A percentile compares a stretch with the other conserved stretches of the same genome.
These are phyloP conservation scores for Vaccinium darrowii DNA, from an alignment of 148 eudicot genomes.

Conservation along the genomic window DNA sequence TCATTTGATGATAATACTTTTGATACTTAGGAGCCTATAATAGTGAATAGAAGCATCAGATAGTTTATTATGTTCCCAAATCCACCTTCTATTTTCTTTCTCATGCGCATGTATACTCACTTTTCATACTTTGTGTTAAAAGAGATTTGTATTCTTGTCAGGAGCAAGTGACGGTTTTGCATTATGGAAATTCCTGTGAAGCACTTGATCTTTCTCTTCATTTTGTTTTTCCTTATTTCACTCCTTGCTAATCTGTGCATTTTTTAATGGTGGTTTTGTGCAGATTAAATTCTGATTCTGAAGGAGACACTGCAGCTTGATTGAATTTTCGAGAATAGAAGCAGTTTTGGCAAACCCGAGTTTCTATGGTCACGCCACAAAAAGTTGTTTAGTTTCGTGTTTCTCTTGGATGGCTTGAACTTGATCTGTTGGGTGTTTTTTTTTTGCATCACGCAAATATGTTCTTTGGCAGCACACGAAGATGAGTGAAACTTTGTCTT, in stretches of 20 bases:
- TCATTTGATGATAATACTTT: background rate
- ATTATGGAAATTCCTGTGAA: background rate
- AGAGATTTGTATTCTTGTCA: background rate
- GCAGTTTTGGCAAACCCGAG: constrained; percentile 13
- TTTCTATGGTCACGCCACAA: background rate
- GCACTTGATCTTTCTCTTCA: background rate
- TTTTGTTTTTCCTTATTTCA: background rate
- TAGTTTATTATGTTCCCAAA: constrained; percentile 1
- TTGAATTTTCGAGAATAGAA: constrained; percentile 17
- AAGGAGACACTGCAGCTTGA: constrained; percentile 39
- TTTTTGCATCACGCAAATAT: constrained; percentile 11
- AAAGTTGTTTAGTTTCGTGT: constrained; percentile 5
- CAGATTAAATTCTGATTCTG: constrained; percentile 45
- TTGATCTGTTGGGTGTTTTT: background rate
- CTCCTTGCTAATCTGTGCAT: background rate
- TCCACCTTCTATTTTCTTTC: constrained; percentile 8
- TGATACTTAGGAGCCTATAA: background rate
- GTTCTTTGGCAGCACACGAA: constrained; percentile 22
- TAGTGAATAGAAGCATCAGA: background rate
- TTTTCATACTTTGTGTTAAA: background rate
- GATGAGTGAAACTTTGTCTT: constrained; percentile 19
- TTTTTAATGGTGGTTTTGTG: constrained; percentile 20
- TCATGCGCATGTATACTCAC: background rate
- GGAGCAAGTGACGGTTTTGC: background rate
- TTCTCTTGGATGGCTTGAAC: constrained; percentile 17